These are phyloP conservation scores for Talaromyces sp. DNA, from an alignment of 2,329 filamentous ascomycete species.

Conservation along the genomic window DNA sequence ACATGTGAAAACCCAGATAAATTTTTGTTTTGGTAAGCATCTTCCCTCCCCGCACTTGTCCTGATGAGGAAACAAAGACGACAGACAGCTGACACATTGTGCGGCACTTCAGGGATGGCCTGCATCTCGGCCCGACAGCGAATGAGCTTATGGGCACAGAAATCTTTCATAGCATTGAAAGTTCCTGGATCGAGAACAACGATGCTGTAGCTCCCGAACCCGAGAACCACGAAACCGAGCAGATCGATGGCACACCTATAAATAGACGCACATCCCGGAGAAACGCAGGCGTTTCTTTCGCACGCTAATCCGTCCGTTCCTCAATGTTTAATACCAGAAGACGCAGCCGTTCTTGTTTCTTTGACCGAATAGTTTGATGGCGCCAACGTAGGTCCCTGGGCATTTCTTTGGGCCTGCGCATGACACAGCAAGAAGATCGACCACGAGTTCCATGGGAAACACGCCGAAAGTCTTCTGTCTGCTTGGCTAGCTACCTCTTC, in stretches of 20 bases:
- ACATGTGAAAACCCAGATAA: constrained; percentile 33
- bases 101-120: constrained; percentile 31
- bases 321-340: not conserved
- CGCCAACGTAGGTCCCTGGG: not conserved
- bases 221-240: not conserved
- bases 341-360: not conserved
- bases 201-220: constrained; percentile 6
- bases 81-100: constrained; percentile 10
- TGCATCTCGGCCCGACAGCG: constrained; percentile 35
- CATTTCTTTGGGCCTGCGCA: not conserved
- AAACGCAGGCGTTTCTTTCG: not conserved
- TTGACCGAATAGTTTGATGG: not conserved
- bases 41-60: constrained; percentile 1
- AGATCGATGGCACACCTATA: not conserved
- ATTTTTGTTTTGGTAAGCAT: constrained; percentile 38
- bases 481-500: not conserved
- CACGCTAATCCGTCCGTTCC: not conserved
- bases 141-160: constrained; percentile 35
- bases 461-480: not conserved
- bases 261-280: not conserved
- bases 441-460: not conserved
- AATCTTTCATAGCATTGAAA: constrained; percentile 33
- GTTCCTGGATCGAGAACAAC: constrained; percentile 18
- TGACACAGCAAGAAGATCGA: not conserved
- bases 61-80: constrained; percentile 9